Conservation (phyloP, 225 moss, liverwort and hornwort species). For the Physcomitrium patens region DNA sequence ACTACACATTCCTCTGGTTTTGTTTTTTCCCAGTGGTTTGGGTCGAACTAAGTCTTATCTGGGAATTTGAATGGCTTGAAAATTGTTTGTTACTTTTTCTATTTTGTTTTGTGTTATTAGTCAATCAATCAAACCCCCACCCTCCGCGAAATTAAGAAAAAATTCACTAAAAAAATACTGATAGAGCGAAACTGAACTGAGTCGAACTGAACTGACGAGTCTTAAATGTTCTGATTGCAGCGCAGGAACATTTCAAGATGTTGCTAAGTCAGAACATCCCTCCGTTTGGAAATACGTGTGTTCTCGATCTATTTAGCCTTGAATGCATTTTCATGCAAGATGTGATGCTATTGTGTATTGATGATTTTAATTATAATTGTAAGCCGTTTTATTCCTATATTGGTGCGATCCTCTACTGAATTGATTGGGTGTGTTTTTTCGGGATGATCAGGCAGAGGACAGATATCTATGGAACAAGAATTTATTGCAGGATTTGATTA, state of each 20-base stretch:
- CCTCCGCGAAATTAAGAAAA: too few species aligned
- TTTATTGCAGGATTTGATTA: slow-evolving; percentile 83
- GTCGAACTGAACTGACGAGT: neutral
- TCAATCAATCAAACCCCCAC: too few species aligned
- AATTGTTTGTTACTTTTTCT: too few species aligned
- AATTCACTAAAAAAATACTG: too few species aligned
- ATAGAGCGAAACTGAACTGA: too few species aligned
- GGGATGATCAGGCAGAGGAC: slow-evolving; percentile 76
- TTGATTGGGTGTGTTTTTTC: slow-evolving; percentile 20
- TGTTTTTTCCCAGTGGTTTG: too few species aligned
- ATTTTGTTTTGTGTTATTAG: too few species aligned
- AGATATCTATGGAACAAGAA: slow-evolving; percentile 88
- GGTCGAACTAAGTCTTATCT: too few species aligned
- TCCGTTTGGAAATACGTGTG: slow-evolving; percentile 91
- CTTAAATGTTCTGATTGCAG: slow-evolving; percentile 42
- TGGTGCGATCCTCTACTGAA: neutral
- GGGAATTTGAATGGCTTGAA: too few species aligned
- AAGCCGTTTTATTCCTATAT: neutral
- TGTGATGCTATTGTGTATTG: slow-evolving; percentile 10
- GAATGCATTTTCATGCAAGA: slow-evolving; percentile 11
- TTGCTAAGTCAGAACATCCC: slow-evolving; percentile 58
- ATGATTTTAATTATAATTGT: neutral
- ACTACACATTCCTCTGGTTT: too few species aligned
- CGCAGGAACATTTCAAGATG: slow-evolving; percentile 67
- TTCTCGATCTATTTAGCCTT: slow-evolving; percentile 26